A percentile compares a stretch with the other conserved stretches of the same genome.
Conservation (phyloP, 352 stramenopile species). For the Aphanomyces astaci region DNA sequence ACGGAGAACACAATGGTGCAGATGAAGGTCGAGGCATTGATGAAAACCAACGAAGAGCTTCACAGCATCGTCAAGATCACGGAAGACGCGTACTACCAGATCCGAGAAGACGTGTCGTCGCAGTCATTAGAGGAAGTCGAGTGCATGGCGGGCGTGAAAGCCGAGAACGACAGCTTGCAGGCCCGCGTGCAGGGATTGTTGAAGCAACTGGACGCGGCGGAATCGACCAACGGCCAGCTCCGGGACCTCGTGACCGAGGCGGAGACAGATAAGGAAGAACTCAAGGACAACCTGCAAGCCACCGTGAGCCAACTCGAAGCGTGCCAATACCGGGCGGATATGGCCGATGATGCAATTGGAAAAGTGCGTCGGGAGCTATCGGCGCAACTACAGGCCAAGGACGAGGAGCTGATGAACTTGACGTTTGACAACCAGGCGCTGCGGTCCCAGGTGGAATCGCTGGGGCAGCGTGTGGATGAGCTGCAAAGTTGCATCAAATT, state of each 20-base stretch:
- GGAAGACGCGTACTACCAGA: conserved; percentile 11
- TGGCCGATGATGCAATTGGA: neutral
- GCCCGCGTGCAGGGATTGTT: neutral
- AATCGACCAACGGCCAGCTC: neutral
- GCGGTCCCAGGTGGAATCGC: neutral
- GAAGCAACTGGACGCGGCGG: neutral
- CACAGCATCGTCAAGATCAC: conserved; percentile 1
- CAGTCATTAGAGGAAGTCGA: conserved; percentile 9
- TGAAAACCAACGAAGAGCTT: conserved; percentile 4
- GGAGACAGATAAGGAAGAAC: neutral
- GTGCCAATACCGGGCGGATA: neutral
- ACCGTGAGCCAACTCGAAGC: neutral
- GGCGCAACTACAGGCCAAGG: neutral
- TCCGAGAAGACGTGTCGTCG: neutral
- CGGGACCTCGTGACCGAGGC: neutral
- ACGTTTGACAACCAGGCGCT: neutral
- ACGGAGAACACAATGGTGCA: neutral
- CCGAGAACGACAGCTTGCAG: neutral
- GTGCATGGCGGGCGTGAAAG: neutral
- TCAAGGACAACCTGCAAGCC: neutral
- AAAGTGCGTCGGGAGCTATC: neutral
- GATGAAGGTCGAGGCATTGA: neutral
- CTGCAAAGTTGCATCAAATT: conserved; percentile 2
- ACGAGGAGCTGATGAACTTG: neutral
- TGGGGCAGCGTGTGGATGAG: neutral